phyloP scores from a whole-genome alignment of 192 early-diverging fungal genomes.

The Spizellomyces sp. region DNA sequence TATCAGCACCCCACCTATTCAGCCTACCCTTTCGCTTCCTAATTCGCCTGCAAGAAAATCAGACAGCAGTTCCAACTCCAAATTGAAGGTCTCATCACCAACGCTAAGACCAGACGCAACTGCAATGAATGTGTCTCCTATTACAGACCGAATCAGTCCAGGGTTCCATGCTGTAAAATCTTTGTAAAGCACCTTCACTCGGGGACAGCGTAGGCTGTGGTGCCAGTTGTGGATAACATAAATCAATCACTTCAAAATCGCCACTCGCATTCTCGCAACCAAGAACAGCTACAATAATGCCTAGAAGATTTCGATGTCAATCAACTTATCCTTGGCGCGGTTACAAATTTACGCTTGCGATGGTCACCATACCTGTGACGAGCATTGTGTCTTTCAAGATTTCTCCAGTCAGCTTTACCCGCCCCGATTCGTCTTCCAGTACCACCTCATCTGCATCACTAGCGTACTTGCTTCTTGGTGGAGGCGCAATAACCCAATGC shows the following conservation, averaged over 20 bases:
- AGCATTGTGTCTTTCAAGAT: constrained; percentile 55
- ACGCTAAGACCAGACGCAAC: constrained; percentile 81
- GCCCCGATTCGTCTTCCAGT: constrained; percentile 93
- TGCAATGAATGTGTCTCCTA: constrained; percentile 69
- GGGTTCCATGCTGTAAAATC: constrained; percentile 6
- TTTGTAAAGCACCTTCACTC: background rate
- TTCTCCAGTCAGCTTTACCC: constrained; percentile 73
- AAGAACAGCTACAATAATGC: constrained; percentile 76
- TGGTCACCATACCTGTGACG: constrained; percentile 66
- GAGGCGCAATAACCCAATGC: constrained; percentile 68
- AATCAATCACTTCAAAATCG: constrained; percentile 82
- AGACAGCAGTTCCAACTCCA: constrained; percentile 71
- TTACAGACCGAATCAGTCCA: background rate
- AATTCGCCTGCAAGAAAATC: constrained; percentile 82
- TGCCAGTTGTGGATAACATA: constrained; percentile 70
- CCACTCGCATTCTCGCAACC: constrained; percentile 76
- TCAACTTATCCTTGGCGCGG: background rate
- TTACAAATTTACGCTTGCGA: background rate
- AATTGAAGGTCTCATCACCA: constrained; percentile 49
- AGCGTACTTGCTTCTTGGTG: constrained; percentile 67
- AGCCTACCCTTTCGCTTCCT: constrained; percentile 53
- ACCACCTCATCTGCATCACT: constrained; percentile 61
- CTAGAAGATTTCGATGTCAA: constrained; percentile 34
- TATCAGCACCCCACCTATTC: background rate
- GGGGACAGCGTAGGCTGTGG: constrained; percentile 44